Conservation (phyloP, 1,284 basidiomycete genomes). For the Sporisorium exsertum region DNA sequence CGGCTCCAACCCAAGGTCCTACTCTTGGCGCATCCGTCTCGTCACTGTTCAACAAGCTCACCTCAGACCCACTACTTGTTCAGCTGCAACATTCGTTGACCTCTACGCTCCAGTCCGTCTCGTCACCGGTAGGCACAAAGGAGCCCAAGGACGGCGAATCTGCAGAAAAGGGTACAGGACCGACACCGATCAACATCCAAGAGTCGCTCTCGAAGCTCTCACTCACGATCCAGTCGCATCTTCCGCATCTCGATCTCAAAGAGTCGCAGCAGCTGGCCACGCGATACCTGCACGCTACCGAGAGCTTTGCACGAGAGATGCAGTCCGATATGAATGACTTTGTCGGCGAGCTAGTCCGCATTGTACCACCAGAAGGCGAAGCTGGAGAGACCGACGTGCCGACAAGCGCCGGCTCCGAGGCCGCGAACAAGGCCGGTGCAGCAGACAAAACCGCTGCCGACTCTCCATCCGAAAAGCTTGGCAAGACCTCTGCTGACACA, state of each 20-base stretch:
- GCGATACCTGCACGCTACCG: conserved; percentile 50
- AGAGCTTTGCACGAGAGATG: conserved; percentile 55
- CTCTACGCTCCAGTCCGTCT: conserved; percentile 28
- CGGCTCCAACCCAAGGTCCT: conserved; percentile 8
- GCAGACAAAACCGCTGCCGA: neutral
- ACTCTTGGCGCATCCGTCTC: conserved; percentile 35
- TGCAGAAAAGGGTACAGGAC: neutral
- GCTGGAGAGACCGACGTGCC: neutral
- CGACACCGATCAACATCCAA: conserved; percentile 38
- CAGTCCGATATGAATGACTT: conserved; percentile 59
- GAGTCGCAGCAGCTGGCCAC: conserved; percentile 57
- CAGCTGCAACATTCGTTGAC: conserved; percentile 46
- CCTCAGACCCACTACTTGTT: conserved; percentile 38
- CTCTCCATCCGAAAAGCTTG: neutral
- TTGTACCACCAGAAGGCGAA: conserved; percentile 57
- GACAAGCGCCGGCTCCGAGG: conserved; percentile 1
- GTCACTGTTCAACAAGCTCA: conserved; percentile 46
- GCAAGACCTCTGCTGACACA: neutral
- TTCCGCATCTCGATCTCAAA: conserved; percentile 57
- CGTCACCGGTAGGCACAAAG: conserved; percentile 7
- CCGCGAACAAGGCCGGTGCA: conserved; percentile 12
- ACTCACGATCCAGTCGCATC: conserved; percentile 49
- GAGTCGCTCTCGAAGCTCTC: conserved; percentile 50
- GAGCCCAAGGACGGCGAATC: conserved; percentile 9
- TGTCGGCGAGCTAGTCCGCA: conserved; percentile 54